A percentile compares a stretch with the other conserved stretches of the same genome.
These are phyloP conservation scores for Fusarium verticillioides DNA, from an alignment of 2,329 filamentous ascomycete species.

Conservation along the genomic window DNA sequence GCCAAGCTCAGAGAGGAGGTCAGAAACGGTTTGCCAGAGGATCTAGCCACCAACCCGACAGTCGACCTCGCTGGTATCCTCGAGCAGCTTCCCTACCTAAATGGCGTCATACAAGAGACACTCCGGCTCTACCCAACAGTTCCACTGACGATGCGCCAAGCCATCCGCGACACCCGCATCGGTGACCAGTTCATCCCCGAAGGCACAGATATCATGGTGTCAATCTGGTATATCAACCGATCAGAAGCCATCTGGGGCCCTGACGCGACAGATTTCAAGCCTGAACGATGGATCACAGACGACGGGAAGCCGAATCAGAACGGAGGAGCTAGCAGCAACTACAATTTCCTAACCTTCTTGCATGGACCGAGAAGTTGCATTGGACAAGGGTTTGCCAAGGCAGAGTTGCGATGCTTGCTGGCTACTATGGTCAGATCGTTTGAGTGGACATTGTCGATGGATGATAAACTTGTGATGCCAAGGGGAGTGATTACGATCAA, in stretches of 20 bases:
- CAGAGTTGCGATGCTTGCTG: conserved; percentile 79
- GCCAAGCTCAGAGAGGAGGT: conserved; percentile 32
- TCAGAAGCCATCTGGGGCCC: conserved; percentile 73
- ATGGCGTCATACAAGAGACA: conserved; percentile 75
- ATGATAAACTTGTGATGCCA: conserved; percentile 68
- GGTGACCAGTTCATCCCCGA: conserved; percentile 70
- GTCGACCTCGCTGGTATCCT: conserved; percentile 61
- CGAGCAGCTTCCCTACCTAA: conserved; percentile 74
- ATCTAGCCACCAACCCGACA: not conserved
- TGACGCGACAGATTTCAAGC: conserved; percentile 73
- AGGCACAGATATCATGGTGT: conserved; percentile 70
- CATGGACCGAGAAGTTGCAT: conserved; percentile 88
- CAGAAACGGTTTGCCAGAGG: not conserved
- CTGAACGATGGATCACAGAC: conserved; percentile 71
- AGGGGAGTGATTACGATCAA: conserved; percentile 73
- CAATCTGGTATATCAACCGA: conserved; percentile 70
- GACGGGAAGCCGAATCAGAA: conserved; percentile 66
- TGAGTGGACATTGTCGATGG: conserved; percentile 65
- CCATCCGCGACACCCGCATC: conserved; percentile 66
- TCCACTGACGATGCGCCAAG: conserved; percentile 70
- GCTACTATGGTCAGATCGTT: conserved; percentile 75
- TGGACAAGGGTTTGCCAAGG: conserved; percentile 76
- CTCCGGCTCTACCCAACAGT: conserved; percentile 76
- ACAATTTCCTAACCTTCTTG: conserved; percentile 79
- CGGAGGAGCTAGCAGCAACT: conserved; percentile 76